phyloP scores from a whole-genome alignment of 129 eudicot genomes.

The Tagetes erecta region DNA sequence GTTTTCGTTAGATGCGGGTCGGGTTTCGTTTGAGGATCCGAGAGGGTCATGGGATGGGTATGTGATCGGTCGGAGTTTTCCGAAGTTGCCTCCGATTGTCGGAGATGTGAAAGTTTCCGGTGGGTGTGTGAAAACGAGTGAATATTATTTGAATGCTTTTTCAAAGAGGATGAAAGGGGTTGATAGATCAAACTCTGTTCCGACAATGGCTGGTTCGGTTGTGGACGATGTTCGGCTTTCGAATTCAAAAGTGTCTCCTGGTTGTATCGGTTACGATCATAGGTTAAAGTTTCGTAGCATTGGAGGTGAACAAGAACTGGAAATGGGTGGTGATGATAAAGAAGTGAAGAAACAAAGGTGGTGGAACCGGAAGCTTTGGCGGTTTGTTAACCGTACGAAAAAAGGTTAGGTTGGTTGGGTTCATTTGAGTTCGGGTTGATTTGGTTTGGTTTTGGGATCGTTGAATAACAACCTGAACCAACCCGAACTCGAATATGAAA shows the following conservation, averaged over 20 bases:
- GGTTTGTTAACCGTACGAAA: conserved; percentile 38
- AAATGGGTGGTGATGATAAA: conserved; percentile 51
- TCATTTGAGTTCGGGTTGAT: neutral
- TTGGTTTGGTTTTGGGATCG: neutral
- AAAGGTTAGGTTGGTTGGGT: neutral
- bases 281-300: conserved; percentile 14
- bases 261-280: conserved; percentile 23
- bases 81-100: conserved; percentile 59
- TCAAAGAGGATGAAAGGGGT: conserved; percentile 63
- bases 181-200: conserved; percentile 66
- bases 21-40: conserved; percentile 73
- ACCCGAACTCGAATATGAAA: neutral
- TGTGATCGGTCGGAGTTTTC: conserved; percentile 49
- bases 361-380: conserved; percentile 77
- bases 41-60: conserved; percentile 63
- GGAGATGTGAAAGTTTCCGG: conserved; percentile 63
- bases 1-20: conserved; percentile 64
- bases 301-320: conserved; percentile 35
- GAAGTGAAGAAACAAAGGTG: conserved; percentile 57
- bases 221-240: conserved; percentile 44
- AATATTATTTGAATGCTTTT: conserved; percentile 60
- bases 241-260: conserved; percentile 54
- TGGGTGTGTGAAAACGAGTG: conserved; percentile 60
- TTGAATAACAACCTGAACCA: neutral
- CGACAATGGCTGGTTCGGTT: conserved; percentile 12